Percentiles rank a stretch among this genome's conserved stretches.
phyloP scores from a whole-genome alignment of 345 rosid species.

The Eucalyptus regnans region DNA sequence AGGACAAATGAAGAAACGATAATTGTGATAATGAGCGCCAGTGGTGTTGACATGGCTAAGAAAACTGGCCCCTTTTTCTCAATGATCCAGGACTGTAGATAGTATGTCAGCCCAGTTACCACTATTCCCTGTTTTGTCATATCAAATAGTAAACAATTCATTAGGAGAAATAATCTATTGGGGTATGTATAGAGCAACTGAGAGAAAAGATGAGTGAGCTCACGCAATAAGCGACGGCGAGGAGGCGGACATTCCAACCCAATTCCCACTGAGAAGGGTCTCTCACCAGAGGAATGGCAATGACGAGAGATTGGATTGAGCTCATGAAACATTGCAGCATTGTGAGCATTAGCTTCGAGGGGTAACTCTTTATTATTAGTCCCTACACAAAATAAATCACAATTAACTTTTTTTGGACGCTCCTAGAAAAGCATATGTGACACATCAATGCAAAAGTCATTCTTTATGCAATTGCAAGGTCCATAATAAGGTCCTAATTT shows the following conservation, averaged over 20 bases:
- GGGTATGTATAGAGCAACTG: too few species aligned
- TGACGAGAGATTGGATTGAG: constrained; percentile 54
- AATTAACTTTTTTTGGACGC: background rate
- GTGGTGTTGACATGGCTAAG: constrained; percentile 82
- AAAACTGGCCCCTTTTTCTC: constrained; percentile 92
- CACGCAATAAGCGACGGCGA: constrained; percentile 81
- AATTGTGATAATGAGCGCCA: constrained; percentile 55
- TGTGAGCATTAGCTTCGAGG: constrained; percentile 80
- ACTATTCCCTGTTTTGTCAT: constrained; percentile 49
- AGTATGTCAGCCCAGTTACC: constrained; percentile 80
- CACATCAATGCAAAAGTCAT: background rate
- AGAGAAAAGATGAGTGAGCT: background rate
- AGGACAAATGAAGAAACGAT: constrained; percentile 49
- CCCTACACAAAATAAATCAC: constrained; percentile 25
- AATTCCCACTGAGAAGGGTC: constrained; percentile 64
- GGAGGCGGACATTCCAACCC: constrained; percentile 71
- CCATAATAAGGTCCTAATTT: background rate
- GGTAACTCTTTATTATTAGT: constrained; percentile 44
- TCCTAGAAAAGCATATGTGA: background rate
- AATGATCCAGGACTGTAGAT: constrained; percentile 84
- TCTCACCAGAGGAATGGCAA: constrained; percentile 76
- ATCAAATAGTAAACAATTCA: background rate
- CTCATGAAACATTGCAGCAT: constrained; percentile 68
- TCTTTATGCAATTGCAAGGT: background rate
- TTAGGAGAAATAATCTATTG: background rate